Evolutionary conservation across 1,139 yeast genomes (phyloP), one percentile per base, ranked within the genome.

Genomic region (Sugiyamaella pinicola): DNA sequence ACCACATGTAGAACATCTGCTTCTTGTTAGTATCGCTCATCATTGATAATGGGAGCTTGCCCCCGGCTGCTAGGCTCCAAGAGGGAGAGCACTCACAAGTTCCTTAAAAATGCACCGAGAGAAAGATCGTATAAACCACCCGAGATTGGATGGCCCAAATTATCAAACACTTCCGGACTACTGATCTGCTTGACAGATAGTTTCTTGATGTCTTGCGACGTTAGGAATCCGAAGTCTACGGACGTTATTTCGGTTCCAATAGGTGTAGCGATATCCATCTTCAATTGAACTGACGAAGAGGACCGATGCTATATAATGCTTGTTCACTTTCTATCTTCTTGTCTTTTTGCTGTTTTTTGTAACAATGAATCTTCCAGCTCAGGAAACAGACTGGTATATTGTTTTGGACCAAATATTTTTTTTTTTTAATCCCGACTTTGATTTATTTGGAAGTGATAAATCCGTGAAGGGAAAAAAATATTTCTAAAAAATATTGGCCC

Each of bases 121-220:
- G 96, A 84, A 60, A 91, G 80, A 72, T 95, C 99, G 65, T 95
- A 95, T 45, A 95, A 77, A 71, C 99, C 99, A 56, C 95, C 93
- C 48, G 84, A 79, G 49, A 93, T 84, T 15, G 99, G 98, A 71
- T 95, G 99, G 46, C 98, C 99, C 67, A 95, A 75, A 68, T 87
- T 89, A 72, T 95, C 99, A 67, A 95, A 86, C 22, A 90, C 96
- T 47, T 89, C 86, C 19, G 99, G 98, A 67, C 90, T 90, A 56
- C 95, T 87, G 72, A 95, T 84, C 75, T 93, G 98, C 69, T 90
- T 91, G 55, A 96, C 98, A 29, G 97, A 89, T 51, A 91, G 76
- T 63, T 82, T 80, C 64, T 93, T 81, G 67, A 93, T 85, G 67
- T 95, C 99, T 54, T 81, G 84, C 28, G 95, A 80, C 47, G 89